Evolutionary conservation across 2,329 filamentous ascomycete genomes (phyloP), one percentile per base, ranked within the genome.

Genomic region (Epichloe coenophiala): DNA sequence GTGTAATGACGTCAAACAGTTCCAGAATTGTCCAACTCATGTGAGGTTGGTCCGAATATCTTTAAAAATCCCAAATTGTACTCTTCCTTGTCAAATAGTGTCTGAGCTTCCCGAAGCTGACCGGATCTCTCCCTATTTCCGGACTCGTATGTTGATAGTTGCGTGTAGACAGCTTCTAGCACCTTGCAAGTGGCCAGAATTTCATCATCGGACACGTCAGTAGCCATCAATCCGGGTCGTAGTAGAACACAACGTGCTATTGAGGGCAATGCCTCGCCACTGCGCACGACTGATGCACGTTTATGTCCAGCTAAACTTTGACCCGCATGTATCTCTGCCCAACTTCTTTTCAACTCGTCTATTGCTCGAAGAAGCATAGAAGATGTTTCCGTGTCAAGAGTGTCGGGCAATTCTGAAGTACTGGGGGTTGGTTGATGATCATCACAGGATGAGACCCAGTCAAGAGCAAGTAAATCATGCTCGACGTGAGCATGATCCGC

Each of bases 401-500:
- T 35, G 46, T 4, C 19, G 23, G 17, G 19, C 8, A 19, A 5
- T 36, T 49, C 48, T 19, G 41, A 5, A n/a, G 9, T 23, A 33
- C 37, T 21, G n/a, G n/a, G n/a, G 3, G n/a, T 6, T 74, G 45
- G 76, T 74, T n/a, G 5, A 15, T 27, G 33, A 19, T 12, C 40
- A 27, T 77, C 79, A 58, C 86, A 83, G 21, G 77, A 74, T 57
- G 76, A 71, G 36, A 83, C 78, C 71, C 79, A 82, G 13, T 69
- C 66, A 55, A 76, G 75, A 38, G 82, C 45, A 33, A 45, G 47
- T 31, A 44, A 23, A 5, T 37, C 47, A 23, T 11, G 36, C 21
- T 40, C 44, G 19, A 35, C 13, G 21, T 27, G 42, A 4, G 23
- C 23, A 4, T 42, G 43, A 6, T 44, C 39, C 8, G 49, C 11